Conservation (phyloP, 306 rosid genomes). For the Senna siamea region DNA sequence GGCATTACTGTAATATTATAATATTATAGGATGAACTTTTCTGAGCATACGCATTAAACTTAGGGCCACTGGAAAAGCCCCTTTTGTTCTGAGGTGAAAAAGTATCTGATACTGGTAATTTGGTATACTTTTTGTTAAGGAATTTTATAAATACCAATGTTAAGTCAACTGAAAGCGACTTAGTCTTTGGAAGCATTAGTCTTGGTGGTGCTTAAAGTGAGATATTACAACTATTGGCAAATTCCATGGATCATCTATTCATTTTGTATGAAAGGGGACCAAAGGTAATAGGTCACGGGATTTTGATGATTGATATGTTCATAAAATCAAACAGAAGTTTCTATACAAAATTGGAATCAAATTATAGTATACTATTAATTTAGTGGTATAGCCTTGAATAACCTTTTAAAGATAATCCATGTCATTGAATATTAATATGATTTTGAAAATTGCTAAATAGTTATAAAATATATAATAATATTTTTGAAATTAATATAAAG, state of each 20-base stretch:
- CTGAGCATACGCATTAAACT: background rate
- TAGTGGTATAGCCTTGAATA: background rate
- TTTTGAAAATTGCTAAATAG: background rate
- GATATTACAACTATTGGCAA: background rate
- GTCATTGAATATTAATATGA: background rate
- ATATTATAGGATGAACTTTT: conserved; percentile 2
- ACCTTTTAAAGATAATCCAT: background rate
- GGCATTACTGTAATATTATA: conserved; percentile 1
- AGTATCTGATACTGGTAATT: background rate
- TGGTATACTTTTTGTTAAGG: background rate
- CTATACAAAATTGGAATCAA: background rate
- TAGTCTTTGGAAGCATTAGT: background rate
- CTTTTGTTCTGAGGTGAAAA: background rate
- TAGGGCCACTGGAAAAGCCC: background rate
- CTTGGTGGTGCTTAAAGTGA: background rate
- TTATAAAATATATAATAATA: background rate
- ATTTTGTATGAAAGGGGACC: conserved; percentile 1
- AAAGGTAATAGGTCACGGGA: background rate
- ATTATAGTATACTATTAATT: background rate
- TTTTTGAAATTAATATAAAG: background rate
- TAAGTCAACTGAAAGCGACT: background rate
- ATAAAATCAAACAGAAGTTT: background rate
- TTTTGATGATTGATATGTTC: background rate
- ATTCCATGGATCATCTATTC: background rate
- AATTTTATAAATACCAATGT: background rate